Evolutionary conservation across 1,139 yeast genomes (phyloP).

Genomic region (Sugiyamaella sp.): DNA sequence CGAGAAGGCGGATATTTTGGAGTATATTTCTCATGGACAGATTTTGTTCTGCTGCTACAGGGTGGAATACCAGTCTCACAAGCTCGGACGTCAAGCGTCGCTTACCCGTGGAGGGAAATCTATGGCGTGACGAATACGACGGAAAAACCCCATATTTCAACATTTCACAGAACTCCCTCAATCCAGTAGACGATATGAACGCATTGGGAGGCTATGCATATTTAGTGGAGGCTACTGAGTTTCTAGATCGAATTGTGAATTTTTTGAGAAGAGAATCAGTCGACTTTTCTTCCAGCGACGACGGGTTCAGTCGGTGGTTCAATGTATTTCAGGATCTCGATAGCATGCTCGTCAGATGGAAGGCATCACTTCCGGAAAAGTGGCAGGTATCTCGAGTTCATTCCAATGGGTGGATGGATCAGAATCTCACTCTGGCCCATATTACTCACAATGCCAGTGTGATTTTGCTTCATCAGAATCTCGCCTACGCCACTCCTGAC

Average conservation of each 20-base stretch:
- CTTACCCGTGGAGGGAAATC: slow-evolving; percentile 30
- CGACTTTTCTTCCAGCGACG: slow-evolving; percentile 19
- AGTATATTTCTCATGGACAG: slow-evolving; percentile 32
- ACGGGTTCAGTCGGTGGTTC: slow-evolving; percentile 26
- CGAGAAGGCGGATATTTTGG: slow-evolving; percentile 35
- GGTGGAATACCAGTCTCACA: slow-evolving; percentile 33
- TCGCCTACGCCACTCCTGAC: slow-evolving; percentile 30
- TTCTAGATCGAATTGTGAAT: slow-evolving; percentile 27
- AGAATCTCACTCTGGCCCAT: slow-evolving; percentile 35
- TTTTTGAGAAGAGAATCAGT: slow-evolving; percentile 26
- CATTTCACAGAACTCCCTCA: slow-evolving; percentile 22
- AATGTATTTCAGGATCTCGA: slow-evolving; percentile 27
- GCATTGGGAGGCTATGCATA: slow-evolving; percentile 35
- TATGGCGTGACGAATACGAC: slow-evolving; percentile 24
- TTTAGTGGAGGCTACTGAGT: slow-evolving; percentile 34
- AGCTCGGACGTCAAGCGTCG: slow-evolving; percentile 27
- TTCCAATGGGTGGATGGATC: slow-evolving; percentile 29
- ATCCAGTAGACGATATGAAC: slow-evolving; percentile 24
- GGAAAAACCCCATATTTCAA: slow-evolving; percentile 30
- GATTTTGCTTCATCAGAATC: slow-evolving; percentile 33
- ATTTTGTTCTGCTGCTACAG: slow-evolving; percentile 34
- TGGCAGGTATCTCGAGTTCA: slow-evolving; percentile 26
- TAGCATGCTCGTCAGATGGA: slow-evolving; percentile 32
- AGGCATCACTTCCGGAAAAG: slow-evolving; percentile 28
- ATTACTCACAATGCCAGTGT: slow-evolving; percentile 35